phyloP scores from a whole-genome alignment of 495 filamentous ascomycete species.

The Astrothelium subdiscretum region DNA sequence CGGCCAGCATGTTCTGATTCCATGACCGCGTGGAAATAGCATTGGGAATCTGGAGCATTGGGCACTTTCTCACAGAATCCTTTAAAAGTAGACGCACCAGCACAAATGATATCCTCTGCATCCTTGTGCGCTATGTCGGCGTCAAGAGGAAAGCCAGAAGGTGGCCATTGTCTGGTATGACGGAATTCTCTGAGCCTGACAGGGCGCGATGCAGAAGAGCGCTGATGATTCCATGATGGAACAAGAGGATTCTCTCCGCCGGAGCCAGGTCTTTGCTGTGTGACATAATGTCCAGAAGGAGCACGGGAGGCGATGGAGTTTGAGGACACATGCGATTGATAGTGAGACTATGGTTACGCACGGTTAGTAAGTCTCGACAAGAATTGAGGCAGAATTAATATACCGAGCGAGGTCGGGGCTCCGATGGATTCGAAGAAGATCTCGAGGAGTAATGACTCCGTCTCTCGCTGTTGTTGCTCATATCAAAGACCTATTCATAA shows the following conservation, averaged over 20 bases:
- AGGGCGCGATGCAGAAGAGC: neutral
- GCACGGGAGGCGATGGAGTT: neutral
- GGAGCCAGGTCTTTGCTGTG: neutral
- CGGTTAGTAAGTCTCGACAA: neutral
- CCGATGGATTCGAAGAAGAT: neutral
- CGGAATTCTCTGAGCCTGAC: conserved; percentile 1
- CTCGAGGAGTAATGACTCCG: neutral
- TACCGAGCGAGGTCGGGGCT: neutral
- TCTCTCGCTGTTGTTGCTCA: neutral
- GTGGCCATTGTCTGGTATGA: conserved; percentile 19
- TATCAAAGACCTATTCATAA: neutral
- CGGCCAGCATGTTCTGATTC: conserved; percentile 16
- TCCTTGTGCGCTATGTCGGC: conserved; percentile 15
- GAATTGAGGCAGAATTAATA: neutral
- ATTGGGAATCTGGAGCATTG: conserved; percentile 18
- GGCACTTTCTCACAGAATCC: conserved; percentile 24
- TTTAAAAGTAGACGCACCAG: conserved; percentile 26
- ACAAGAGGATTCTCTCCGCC: neutral
- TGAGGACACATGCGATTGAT: neutral
- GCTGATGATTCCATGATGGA: neutral
- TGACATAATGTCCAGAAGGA: neutral
- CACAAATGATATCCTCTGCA: conserved; percentile 23
- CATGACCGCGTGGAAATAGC: conserved; percentile 25
- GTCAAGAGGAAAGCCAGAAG: conserved; percentile 15
- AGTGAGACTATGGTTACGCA: neutral